Evolutionary conservation across 2,329 filamentous ascomycete genomes (phyloP).

Genomic region (Teratosphaeria gauchensis): DNA sequence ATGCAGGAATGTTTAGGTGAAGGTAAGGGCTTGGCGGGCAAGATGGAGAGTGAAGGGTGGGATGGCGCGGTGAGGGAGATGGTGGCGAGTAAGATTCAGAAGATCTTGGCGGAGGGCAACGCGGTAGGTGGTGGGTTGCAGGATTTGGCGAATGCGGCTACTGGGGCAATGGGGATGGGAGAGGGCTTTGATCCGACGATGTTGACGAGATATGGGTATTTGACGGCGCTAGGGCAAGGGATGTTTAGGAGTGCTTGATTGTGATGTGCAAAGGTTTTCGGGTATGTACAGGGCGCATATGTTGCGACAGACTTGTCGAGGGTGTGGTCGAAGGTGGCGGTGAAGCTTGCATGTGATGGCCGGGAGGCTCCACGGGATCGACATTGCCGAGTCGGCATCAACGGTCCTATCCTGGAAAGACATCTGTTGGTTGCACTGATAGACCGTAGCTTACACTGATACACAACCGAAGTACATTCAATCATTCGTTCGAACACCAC

Average conservation of each 20-base stretch:
- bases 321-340: too few species aligned
- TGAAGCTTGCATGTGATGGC: too few species aligned
- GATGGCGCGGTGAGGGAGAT: slow-evolving; percentile 46
- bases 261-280: too few species aligned
- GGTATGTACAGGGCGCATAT: too few species aligned
- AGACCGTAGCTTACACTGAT: too few species aligned
- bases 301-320: too few species aligned
- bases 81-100: slow-evolving; percentile 34
- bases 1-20: slow-evolving; percentile 44
- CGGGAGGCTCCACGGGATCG: too few species aligned
- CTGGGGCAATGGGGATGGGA: neutral
- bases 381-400: too few species aligned
- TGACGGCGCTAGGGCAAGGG: slow-evolving; percentile 29
- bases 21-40: slow-evolving; percentile 32
- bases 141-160: slow-evolving; percentile 45
- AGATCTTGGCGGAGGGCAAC: slow-evolving; percentile 32
- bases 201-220: slow-evolving; percentile 30
- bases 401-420: too few species aligned
- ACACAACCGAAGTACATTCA: too few species aligned
- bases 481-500: too few species aligned
- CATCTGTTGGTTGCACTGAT: too few species aligned
- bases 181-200: slow-evolving; percentile 27
- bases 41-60: slow-evolving; percentile 45
- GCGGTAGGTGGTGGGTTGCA: slow-evolving; percentile 29
- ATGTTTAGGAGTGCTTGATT: slow-evolving; percentile 12